Base-by-base conservation (phyloP, 352 stramenopile genomes). In the Phytophthora fragariae region DNA sequence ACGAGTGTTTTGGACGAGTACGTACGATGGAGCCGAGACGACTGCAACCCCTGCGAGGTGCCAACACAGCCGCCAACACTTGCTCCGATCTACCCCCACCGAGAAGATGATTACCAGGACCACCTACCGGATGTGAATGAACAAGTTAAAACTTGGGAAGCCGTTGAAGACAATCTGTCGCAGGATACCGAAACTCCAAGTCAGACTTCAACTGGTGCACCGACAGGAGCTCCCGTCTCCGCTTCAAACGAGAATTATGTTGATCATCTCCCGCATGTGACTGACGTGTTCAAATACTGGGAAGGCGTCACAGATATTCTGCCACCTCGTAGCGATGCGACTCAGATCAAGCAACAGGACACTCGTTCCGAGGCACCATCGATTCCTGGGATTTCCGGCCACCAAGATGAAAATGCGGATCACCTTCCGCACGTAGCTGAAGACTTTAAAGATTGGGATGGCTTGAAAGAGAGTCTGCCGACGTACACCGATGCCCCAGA, bases 11-110 rank as follows among this genome's bases (percentile, higher is more conserved):
- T 21, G 24, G 59, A 65, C n/a, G 59, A 46, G 17, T 21, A n/a
- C 9, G 66, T 69, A 12, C 52, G 52, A 12, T 69, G 59, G 66
- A 33, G 69, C 17, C 66, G 60, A 39, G 59, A 60, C 15, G 59
- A 68, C 1, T 73, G 66, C 11, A 5, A 69, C 61, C 60, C 59
- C 24, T 69, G 66, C 24, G 66, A 69, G 7, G 50, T 73, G 3
- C 66, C 66, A 19, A 73, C 66, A 17, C 35, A 50, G 8, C 65
- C 57, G 19, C 58, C 57, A 33, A 68, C 52, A 49, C 29, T 68
- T 37, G 17, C 37, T 47, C 66, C 66, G 14, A 19, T 52, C n/a
- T 54, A 62, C 52, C 65, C 66, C 14, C 41, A 15, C 12, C 21
- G 24, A 4, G 44, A 53, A 27, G 46, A 53, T 9, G 46, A 53